Percentiles rank a stretch among this genome's conserved stretches.
These are phyloP conservation scores for Neltuma alba DNA, from an alignment of 306 rosid species.

Conservation along the genomic window DNA sequence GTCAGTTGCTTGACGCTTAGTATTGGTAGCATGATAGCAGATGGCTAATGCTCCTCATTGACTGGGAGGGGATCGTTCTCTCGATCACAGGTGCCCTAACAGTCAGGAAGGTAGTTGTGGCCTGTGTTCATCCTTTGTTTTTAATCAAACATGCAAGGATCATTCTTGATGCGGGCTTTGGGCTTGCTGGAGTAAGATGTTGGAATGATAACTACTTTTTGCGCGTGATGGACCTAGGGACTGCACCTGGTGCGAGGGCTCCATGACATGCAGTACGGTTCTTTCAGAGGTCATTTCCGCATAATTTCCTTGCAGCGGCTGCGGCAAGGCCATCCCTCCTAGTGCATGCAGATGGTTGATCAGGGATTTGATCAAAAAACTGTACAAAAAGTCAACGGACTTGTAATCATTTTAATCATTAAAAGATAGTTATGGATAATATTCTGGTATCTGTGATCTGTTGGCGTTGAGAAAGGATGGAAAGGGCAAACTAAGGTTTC, in stretches of 20 bases:
- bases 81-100: background rate
- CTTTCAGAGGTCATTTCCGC: background rate
- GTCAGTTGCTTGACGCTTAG: slow-evolving; percentile 8
- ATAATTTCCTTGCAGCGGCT: background rate
- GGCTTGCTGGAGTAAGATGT: slow-evolving; percentile 13
- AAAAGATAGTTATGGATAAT: background rate
- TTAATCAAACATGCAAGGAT: background rate
- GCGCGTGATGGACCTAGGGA: background rate
- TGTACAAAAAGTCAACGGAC: background rate
- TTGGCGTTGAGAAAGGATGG: background rate
- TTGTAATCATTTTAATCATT: background rate
- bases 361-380: background rate
- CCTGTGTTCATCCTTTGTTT: slow-evolving; percentile 5
- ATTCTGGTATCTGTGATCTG: background rate
- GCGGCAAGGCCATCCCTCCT: background rate
- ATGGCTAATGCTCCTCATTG: slow-evolving; percentile 22
- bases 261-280: slow-evolving; percentile 14
- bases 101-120: slow-evolving; percentile 2
- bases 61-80: slow-evolving; percentile 8
- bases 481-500: background rate
- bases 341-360: background rate
- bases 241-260: slow-evolving; percentile 11
- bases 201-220: slow-evolving; percentile 18
- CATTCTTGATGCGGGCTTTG: slow-evolving; percentile 9
- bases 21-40: slow-evolving; percentile 13